Conservation (phyloP, 1,284 basidiomycete species). For the Melampsora americana region DNA sequence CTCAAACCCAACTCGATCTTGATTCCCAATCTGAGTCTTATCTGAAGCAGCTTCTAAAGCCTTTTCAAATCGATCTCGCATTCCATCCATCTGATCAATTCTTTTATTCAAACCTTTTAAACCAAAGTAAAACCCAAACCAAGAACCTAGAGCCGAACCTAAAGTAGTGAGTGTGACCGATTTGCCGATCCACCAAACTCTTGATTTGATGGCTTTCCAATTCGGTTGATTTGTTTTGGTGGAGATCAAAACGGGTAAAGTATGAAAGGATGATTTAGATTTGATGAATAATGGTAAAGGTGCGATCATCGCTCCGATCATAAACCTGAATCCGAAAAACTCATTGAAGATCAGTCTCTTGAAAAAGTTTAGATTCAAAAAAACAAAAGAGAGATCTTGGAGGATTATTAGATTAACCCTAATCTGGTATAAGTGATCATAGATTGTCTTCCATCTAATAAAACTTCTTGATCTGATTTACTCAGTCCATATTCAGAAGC, state of each 20-base stretch:
- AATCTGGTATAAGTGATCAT: slow-evolving; percentile 25
- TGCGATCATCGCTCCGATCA: slow-evolving; percentile 24
- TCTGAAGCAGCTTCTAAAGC: too few species aligned
- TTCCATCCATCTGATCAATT: too few species aligned
- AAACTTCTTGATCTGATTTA: slow-evolving; percentile 12
- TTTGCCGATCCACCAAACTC: slow-evolving; percentile 23
- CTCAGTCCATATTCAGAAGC: slow-evolving; percentile 9
- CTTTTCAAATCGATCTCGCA: too few species aligned
- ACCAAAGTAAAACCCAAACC: slow-evolving; percentile 30
- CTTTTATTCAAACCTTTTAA: neutral
- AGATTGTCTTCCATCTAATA: slow-evolving; percentile 25
- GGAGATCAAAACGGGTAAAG: slow-evolving; percentile 18
- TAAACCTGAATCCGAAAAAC: slow-evolving; percentile 7
- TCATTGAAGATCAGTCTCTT: neutral
- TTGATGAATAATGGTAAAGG: slow-evolving; percentile 31
- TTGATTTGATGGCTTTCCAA: neutral
- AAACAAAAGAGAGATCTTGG: too few species aligned
- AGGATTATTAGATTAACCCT: slow-evolving; percentile 14
- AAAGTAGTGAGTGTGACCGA: slow-evolving; percentile 24
- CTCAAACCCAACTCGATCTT: too few species aligned
- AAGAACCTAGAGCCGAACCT: slow-evolving; percentile 27
- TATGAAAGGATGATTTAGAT: slow-evolving; percentile 2
- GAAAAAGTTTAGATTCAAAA: neutral
- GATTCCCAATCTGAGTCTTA: too few species aligned
- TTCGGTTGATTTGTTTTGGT: slow-evolving; percentile 9